Evolutionary conservation across 2,329 filamentous ascomycete species (phyloP).

Genomic region (Cladosporium colombiae): DNA sequence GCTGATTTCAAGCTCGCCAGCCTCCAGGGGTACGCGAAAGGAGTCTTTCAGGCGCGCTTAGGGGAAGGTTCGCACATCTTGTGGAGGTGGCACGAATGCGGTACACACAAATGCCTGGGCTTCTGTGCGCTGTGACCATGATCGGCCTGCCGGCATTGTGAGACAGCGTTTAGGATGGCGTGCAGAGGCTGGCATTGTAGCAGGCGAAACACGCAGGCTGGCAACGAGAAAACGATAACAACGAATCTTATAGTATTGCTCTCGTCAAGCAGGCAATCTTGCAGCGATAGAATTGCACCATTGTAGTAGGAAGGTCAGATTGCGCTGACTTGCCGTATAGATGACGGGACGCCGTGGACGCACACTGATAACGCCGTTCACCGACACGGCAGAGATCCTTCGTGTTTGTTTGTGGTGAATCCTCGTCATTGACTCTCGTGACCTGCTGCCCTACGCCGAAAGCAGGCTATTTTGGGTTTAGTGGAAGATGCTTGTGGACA

Average conservation of each 20-base stretch:
- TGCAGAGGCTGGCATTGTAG: conserved; percentile 7
- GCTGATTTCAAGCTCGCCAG: neutral
- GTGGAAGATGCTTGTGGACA: neutral
- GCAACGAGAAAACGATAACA: conserved; percentile 1
- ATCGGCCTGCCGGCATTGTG: neutral
- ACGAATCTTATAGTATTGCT: neutral
- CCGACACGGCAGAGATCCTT: conserved; percentile 1
- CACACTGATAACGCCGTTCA: neutral
- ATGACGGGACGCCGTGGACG: neutral
- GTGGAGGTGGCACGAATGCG: conserved; percentile 1
- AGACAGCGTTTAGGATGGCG: conserved; percentile 6
- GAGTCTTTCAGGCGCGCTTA: neutral
- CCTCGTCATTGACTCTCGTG: conserved; percentile 14
- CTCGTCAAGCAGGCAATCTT: neutral
- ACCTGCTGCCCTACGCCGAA: neutral
- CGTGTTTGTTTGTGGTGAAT: neutral
- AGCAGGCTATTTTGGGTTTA: neutral
- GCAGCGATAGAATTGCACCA: neutral
- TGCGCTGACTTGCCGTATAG: neutral
- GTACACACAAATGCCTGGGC: neutral
- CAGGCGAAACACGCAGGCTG: conserved; percentile 1
- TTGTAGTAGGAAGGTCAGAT: neutral
- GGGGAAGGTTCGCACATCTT: neutral
- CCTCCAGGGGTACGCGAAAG: neutral
- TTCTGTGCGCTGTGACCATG: conserved; percentile 1